These are phyloP conservation scores for Mortierella sp. DNA, from an alignment of 371 early-diverging fungal species.

Conservation along the genomic window DNA sequence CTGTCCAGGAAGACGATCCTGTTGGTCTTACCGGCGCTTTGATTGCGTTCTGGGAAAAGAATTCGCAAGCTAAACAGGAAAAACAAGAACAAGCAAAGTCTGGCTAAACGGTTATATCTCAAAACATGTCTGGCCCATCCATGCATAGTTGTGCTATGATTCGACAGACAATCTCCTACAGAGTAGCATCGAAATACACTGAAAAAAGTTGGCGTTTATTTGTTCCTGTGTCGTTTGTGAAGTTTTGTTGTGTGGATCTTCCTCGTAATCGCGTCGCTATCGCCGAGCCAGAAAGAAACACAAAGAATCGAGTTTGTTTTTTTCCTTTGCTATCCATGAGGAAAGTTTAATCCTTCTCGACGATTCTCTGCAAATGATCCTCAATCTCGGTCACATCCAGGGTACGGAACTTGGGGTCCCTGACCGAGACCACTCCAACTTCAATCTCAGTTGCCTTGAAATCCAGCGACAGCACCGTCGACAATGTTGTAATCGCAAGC, in stretches of 20 bases:
- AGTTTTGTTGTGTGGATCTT: background rate
- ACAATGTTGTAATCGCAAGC: constrained; percentile 95
- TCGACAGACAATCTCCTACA: no score
- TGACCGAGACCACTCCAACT: constrained; percentile 88
- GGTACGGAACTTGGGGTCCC: constrained; percentile 83
- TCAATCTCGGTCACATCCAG: constrained; percentile 92
- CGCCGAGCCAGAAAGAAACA: background rate
- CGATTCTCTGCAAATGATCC: constrained; percentile 89
- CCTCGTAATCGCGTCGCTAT: background rate
- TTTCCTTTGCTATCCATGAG: background rate
- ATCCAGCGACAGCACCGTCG: constrained; percentile 91
- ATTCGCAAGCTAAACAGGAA: background rate
- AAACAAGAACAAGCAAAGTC: background rate
- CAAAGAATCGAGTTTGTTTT: background rate
- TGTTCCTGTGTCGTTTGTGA: background rate
- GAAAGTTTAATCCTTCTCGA: constrained; percentile 86
- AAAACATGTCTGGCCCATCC: no score
- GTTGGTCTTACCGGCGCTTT: no score
- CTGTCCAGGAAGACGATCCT: constrained; percentile 93
- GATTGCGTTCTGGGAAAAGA: constrained; percentile 34
- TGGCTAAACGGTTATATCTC: background rate
- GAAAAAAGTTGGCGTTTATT: background rate
- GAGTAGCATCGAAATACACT: background rate
- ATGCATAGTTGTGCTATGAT: no score
- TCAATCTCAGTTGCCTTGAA: constrained; percentile 97